phyloP scores from a whole-genome alignment of 106 monocot genomes.

The Cymbidium sinense region DNA sequence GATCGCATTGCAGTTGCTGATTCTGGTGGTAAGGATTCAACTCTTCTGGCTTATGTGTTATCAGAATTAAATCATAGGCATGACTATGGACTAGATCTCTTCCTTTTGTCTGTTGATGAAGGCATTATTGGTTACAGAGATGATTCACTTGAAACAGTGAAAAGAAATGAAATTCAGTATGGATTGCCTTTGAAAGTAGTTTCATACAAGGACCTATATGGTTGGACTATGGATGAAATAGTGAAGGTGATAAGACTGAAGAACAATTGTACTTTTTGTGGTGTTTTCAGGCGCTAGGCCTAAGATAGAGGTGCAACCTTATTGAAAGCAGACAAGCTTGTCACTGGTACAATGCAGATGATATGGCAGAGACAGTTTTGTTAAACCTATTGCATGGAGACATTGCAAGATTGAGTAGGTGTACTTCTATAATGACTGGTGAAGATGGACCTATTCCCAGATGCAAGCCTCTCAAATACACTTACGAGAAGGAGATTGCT shows the following conservation, averaged over 20 bases:
- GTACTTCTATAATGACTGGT: conserved; percentile 87
- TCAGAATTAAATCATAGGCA: no score
- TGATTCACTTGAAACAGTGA: no score
- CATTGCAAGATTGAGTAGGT: no score
- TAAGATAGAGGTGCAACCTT: no score
- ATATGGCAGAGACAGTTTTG: conserved; percentile 96
- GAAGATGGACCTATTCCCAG: conserved; percentile 99
- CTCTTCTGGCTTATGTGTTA: no score
- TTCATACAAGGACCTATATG: conserved; percentile 94
- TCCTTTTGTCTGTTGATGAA: no score
- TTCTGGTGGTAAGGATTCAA: conserved; percentile 99
- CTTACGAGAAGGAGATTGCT: conserved; percentile 99
- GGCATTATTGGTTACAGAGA: no score
- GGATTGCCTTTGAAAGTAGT: conserved; percentile 90
- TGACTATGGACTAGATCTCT: no score
- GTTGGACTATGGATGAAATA: conserved; percentile 99
- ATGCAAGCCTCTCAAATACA: conserved; percentile 99
- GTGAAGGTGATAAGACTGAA: conserved; percentile 92
- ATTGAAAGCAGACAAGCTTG: conserved; percentile 85
- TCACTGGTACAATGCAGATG: conserved; percentile 99
- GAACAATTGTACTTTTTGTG: conserved; percentile 99
- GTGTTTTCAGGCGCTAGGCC: conserved; percentile 97
- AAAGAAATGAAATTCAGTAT: no score
- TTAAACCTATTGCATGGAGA: conserved; percentile 87
- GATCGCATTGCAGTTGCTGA: conserved; percentile 91